Evolutionary conservation across 2,329 filamentous ascomycete species (phyloP), one percentile per base, ranked within the genome.

Genomic region (Myriosclerotinia duriaeana): DNA sequence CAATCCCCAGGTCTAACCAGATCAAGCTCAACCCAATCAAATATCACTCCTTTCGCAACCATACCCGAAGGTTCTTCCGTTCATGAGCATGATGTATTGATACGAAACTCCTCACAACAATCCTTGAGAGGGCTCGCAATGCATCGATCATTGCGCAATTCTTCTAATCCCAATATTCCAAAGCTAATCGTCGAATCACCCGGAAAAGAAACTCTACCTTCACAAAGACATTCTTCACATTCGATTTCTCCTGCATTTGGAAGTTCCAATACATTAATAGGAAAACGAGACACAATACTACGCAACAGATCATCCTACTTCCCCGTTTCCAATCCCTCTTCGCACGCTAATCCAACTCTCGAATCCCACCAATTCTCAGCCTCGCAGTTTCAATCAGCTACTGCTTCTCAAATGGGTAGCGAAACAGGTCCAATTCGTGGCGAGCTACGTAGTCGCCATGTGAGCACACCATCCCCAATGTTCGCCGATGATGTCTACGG

Each of bases 201-300:
- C 1, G 48, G 60, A 20, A 72, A 76, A 36, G 75, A 77, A 65
- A 74, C 77, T 22, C 46, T 54, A 46, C 52, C 52, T 50, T 59
- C 22, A 3, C 63, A 58, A 38, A 22, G 15, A 52, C 42, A 59
- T 5, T 12, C 17, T 26, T 34, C 42, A 5, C 53, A 40, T 17
- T n/a, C 42, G 30, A 53, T 58, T 56, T 52, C 75, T 72, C 50
- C 75, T 74, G 48, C 77, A 67, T 61, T 74, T 59, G 69, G 71
- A 55, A 66, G 56, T 26, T 54, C 69, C 42, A 78, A 78, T 66
- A 85, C 85, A 17, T 79, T 88, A 2, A 79, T 88, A 62, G 81
- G 82, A 8, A 81, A 84, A 71, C 82, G 86, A 2, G 83, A 86
- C 70, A 78, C 77, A 30, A 79, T 85, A 69, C 75, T 87, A 34